Percentiles rank a stretch among this genome's conserved stretches.
Conservation (phyloP, 129 eudicot species). For the Flaveria bidentis region DNA sequence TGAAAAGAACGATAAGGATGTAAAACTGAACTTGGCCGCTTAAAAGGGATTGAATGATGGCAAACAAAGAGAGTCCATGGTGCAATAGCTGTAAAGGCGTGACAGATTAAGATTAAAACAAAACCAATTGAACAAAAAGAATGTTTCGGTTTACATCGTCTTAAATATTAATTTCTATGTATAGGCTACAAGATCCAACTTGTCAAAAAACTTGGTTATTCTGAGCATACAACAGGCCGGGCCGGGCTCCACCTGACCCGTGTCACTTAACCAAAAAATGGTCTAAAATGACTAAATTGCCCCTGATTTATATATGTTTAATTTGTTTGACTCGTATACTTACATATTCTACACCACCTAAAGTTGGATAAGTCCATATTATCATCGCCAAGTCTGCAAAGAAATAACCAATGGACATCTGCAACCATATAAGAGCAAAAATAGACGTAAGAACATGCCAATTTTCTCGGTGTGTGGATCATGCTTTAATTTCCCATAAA, state of each 20-base stretch:
- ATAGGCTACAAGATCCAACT: not conserved
- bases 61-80: slow-evolving; percentile 76
- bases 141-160: not conserved
- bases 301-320: not conserved
- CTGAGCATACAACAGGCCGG: not conserved
- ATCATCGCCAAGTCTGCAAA: slow-evolving; percentile 82
- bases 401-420: slow-evolving; percentile 91
- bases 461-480: not conserved
- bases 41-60: slow-evolving; percentile 62
- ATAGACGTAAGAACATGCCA: slow-evolving; percentile 11
- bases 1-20: slow-evolving; percentile 75
- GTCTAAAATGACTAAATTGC: slow-evolving; percentile 11
- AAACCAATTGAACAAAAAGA: not conserved
- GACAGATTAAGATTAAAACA: slow-evolving; percentile 6
- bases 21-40: slow-evolving; percentile 76
- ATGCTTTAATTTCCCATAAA: not conserved
- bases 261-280: not conserved
- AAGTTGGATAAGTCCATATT: slow-evolving; percentile 72
- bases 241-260: not conserved
- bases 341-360: slow-evolving; percentile 93
- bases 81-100: slow-evolving; percentile 54
- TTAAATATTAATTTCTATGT: not conserved
- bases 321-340: slow-evolving; percentile 36
- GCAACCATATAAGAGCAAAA: slow-evolving; percentile 31
- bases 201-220: not conserved